Evolutionary conservation across 192 early-diverging fungal species (phyloP), one percentile per base, ranked within the genome.

Genomic region (Coemansia sp.): DNA sequence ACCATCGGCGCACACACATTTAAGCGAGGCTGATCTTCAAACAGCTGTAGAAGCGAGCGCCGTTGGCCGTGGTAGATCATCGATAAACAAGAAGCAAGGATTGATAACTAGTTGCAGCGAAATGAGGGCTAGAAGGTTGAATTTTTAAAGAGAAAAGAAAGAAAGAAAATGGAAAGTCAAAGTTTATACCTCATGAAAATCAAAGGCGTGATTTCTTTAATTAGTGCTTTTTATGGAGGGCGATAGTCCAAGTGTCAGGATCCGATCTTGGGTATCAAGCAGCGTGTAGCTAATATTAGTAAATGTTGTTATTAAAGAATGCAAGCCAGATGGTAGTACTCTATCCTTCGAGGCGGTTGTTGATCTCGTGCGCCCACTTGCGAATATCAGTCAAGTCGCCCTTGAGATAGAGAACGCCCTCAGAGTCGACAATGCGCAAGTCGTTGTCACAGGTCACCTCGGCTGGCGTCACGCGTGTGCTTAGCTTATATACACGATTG

Each of bases 1-100:
- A 98, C 96, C 96, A 98, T 98, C 1, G 96, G 96, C 4, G 94
- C 96, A 63, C 92, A 94, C 4, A 96, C 90, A 69, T 91, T 93
- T 38, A 96, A 67, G 63, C 88, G 85, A 23, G 82, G 75, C 51
- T 88, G 87, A 12, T 80, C 72, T 42, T 86, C 84, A 51, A 88
- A 85, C 14, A 90, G 75, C 59, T 87, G 73, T 32, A 89, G 63
- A 48, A 85, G 73, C 31, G 84, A 85, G 23, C 67, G 73, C 14
- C 78, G 68, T 44, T 50, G 67, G 42, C 62, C 61, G 5, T 65
- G 51, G 44, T 77, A 83, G 5, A 67, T 72, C 76, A 78, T 83
- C 15, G 0, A 59, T 44, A 5, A 46, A 45, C 19, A 64, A 23
- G 5, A 5, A 57, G 45, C 36, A 50, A 29, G 4, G n/a, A 9